These are phyloP conservation scores for Mesotaenium endlicherianum DNA, from an alignment of 139 green algal species.

Conservation along the genomic window DNA sequence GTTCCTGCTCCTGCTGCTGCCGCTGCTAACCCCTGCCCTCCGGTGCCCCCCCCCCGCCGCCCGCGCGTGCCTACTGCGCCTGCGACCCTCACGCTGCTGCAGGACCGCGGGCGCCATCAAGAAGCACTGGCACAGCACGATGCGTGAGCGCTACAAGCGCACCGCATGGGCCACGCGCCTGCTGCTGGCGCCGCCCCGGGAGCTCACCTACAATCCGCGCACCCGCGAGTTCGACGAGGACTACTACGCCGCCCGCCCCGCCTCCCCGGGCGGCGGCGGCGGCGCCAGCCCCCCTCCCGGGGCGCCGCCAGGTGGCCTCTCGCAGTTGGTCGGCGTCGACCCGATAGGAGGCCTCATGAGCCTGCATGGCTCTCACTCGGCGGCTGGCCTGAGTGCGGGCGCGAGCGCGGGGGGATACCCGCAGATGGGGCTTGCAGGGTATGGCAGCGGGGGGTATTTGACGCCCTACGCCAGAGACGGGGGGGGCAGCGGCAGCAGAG, in stretches of 20 bases:
- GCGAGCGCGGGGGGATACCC: too few species aligned
- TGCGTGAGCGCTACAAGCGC: slow-evolving; percentile 14
- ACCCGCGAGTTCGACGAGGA: not conserved
- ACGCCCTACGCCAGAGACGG: not conserved
- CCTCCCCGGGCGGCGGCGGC: too few species aligned
- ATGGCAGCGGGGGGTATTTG: too few species aligned
- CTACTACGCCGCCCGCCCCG: too few species aligned
- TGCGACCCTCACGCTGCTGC: too few species aligned
- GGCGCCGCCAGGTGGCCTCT: too few species aligned
- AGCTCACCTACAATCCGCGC: slow-evolving; percentile 1
- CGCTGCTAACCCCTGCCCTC: not conserved
- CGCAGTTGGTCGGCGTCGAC: too few species aligned
- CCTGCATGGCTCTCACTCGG: too few species aligned
- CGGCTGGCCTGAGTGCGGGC: too few species aligned
- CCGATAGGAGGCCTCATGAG: too few species aligned
- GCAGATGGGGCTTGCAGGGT: too few species aligned
- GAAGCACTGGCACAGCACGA: slow-evolving; percentile 36
- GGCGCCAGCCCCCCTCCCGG: too few species aligned
- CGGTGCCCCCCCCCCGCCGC: not conserved
- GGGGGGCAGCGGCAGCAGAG: not conserved
- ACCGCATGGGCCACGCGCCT: not conserved
- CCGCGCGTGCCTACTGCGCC: not conserved
- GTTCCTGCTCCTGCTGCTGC: not conserved
- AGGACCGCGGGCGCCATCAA: slow-evolving; percentile 23
- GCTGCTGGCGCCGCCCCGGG: not conserved